Evolutionary conservation across 495 filamentous ascomycete species (phyloP).

Genomic region (Saxophila tyrrhenica): DNA sequence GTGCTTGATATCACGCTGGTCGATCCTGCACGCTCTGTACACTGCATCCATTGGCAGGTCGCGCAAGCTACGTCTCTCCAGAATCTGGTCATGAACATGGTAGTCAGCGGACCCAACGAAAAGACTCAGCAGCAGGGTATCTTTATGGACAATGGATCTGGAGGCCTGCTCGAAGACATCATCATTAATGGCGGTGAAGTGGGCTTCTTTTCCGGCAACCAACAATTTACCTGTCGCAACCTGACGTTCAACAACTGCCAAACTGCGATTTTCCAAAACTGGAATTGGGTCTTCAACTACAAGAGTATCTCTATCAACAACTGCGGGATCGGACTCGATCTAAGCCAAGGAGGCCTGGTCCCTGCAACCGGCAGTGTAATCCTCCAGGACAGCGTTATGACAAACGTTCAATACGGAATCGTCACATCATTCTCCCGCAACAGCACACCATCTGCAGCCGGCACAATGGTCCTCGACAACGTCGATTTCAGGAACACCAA

Average conservation of each 20-base stretch:
- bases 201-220: slow-evolving; percentile 80
- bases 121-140: slow-evolving; percentile 27
- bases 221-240: slow-evolving; percentile 92
- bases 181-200: slow-evolving; percentile 78
- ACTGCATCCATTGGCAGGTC: slow-evolving; percentile 37
- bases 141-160: slow-evolving; percentile 36
- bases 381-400: slow-evolving; percentile 67
- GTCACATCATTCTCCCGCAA: slow-evolving; percentile 52
- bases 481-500: slow-evolving; percentile 57
- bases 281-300: slow-evolving; percentile 88
- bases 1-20: slow-evolving; percentile 30
- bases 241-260: slow-evolving; percentile 79
- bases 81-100: slow-evolving; percentile 33
- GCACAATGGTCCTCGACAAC: slow-evolving; percentile 75
- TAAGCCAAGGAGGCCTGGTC: slow-evolving; percentile 48
- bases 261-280: slow-evolving; percentile 87
- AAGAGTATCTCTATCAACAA: slow-evolving; percentile 73
- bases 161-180: slow-evolving; percentile 36
- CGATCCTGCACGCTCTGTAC: not conserved
- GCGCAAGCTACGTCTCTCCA: slow-evolving; percentile 35
- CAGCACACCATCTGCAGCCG: slow-evolving; percentile 54
- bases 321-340: slow-evolving; percentile 69
- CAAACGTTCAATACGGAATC: slow-evolving; percentile 60
- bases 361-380: slow-evolving; percentile 73
- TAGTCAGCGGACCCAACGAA: slow-evolving; percentile 6